Base-by-base conservation (phyloP, 305 asterid species). In the Solanum chacoense region DNA sequence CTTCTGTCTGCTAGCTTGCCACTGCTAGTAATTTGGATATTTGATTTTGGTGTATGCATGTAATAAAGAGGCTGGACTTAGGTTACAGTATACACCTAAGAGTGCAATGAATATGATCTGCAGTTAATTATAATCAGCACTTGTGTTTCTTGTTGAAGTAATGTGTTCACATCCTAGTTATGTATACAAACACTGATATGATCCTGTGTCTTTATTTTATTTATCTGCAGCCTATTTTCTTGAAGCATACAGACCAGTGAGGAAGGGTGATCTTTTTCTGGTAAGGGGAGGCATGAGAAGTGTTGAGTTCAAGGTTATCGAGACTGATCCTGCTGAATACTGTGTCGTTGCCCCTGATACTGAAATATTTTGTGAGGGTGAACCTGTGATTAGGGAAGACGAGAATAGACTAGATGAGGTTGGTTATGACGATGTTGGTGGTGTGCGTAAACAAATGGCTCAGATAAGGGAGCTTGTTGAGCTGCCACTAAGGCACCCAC, bases 341-440 rank as follows among this genome's bases (percentile, higher is more conserved):
- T 93, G 94, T 90, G 94, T 93, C 7, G 94, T 93, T 42, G 94
- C 94, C 78, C 94, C 94, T 40, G 94, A 93, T 84, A 93, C 94
- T 4, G 94, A 93, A 88, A 91, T 93, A 80, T 93, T 93, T 87
- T 93, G 94, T 65, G 94, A 93, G 89, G 94, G 94, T 40, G 94
- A 93, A 71, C 94, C 94, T 29, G 90, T 93, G 28, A 88, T 87
- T 40, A 90, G 94, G 88, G 94, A 93, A 87, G 94, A 93, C 72
- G 94, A 93, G 88, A 85, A 93, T 40, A 89, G 94, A 34, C 32
- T 93, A 88, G 94, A 93, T 83, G 94, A 93, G 89, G 90, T 93
- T 87, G 94, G 94, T 36, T 93, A 93, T 90, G 94, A 93, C 76
- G 94, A 93, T 85, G 94, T 93, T 59, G 94, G 94, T 29, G 94